Conservation (phyloP, 1,139 yeast genomes). For the Magnusiomyces sp. region DNA sequence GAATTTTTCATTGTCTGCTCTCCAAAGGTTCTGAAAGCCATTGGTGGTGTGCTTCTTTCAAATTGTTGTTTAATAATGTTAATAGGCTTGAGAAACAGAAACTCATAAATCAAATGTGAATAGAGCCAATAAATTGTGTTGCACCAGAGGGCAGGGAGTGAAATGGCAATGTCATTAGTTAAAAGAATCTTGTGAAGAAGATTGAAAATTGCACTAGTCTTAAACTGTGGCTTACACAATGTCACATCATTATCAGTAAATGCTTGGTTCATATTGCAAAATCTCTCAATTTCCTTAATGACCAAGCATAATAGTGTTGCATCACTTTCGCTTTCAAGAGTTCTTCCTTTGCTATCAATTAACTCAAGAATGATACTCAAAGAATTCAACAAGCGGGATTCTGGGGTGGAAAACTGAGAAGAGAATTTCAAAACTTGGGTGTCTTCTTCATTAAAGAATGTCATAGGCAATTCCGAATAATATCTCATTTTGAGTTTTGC, state of each 20-base stretch:
- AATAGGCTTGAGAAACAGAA: background rate
- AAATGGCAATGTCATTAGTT: background rate
- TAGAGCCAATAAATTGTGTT: background rate
- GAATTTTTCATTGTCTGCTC: no score
- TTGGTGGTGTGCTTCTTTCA: background rate
- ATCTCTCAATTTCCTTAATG: background rate
- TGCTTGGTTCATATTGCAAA: no score
- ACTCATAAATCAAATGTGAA: background rate
- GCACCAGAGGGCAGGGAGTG: background rate
- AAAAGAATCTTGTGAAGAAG: background rate
- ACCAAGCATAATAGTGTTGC: slow-evolving; percentile 7
- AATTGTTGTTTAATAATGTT: background rate
- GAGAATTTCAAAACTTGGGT: no score
- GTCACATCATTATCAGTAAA: background rate
- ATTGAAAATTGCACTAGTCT: background rate
- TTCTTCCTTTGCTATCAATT: slow-evolving; percentile 8
- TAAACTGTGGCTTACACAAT: background rate
- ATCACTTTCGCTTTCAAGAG: slow-evolving; percentile 4
- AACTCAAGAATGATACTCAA: slow-evolving; percentile 7
- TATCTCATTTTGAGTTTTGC: no score
- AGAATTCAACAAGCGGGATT: no score
- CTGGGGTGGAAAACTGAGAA: no score
- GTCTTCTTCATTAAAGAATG: no score
- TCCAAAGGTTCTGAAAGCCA: background rate
- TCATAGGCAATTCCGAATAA: no score